Evolutionary conservation across 305 asterid genomes (phyloP).

Genomic region (Salvia sclarea): DNA sequence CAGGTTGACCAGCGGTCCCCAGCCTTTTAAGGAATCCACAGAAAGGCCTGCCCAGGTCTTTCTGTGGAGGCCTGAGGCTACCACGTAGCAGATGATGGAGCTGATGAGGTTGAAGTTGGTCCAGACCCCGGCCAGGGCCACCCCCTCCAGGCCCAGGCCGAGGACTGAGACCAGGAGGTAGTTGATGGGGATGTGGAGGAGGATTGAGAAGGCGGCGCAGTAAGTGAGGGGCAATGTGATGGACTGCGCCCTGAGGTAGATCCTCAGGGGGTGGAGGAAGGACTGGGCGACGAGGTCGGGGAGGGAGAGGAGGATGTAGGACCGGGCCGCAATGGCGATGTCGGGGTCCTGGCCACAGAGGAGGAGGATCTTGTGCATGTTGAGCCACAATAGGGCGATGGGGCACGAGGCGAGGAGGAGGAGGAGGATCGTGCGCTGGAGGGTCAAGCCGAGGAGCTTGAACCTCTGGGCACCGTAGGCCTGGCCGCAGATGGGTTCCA

Average conservation of each 20-base stretch:
- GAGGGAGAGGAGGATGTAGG: conserved; percentile 42
- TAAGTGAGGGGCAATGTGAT: conserved; percentile 51
- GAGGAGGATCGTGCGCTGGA: conserved; percentile 44
- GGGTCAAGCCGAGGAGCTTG: conserved; percentile 45
- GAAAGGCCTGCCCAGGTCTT: conserved; percentile 48
- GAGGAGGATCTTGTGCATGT: conserved; percentile 40
- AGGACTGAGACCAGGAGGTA: conserved; percentile 46
- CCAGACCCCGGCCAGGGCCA: conserved; percentile 56
- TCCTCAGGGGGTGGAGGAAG: conserved; percentile 49
- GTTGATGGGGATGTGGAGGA: conserved; percentile 47
- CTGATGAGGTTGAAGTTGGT: conserved; percentile 47
- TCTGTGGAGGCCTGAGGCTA: conserved; percentile 34
- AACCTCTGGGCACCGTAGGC: conserved; percentile 50
- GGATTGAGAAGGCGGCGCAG: conserved; percentile 40
- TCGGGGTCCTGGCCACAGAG: conserved; percentile 45
- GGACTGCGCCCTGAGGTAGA: conserved; percentile 51
- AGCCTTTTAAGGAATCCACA: conserved; percentile 36
- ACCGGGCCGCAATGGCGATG: conserved; percentile 45
- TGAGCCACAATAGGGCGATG: conserved; percentile 48
- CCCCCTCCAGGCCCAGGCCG: conserved; percentile 44
- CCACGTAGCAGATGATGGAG: conserved; percentile 33
- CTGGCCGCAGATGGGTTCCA: conserved; percentile 63
- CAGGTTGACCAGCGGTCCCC: conserved; percentile 36
- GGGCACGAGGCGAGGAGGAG: conserved; percentile 44
- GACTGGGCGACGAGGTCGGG: conserved; percentile 50